Percentiles rank a stretch among this genome's conserved stretches.
phyloP scores from a whole-genome alignment of 106 monocot species.

The Ottelia alismoides region DNA sequence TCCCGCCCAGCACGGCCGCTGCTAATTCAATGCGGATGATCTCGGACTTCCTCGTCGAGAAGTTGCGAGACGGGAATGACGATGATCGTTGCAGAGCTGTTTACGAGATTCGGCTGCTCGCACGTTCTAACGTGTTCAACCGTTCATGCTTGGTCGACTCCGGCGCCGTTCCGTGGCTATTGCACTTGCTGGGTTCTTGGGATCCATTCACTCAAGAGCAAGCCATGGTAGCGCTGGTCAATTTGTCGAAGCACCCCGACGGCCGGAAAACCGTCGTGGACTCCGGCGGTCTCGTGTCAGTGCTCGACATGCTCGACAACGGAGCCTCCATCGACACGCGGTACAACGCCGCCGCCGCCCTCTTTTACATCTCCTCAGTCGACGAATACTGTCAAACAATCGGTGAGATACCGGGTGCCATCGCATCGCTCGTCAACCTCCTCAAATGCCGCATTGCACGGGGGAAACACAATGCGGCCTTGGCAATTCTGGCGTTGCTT shows the following conservation, averaged over 20 bases:
- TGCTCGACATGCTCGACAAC: slow-evolving; percentile 25
- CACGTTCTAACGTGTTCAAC: slow-evolving; percentile 44
- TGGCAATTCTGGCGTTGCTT: slow-evolving; percentile 41
- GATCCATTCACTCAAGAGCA: slow-evolving; percentile 48
- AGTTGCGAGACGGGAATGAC: slow-evolving; percentile 15
- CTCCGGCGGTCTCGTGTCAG: slow-evolving; percentile 19
- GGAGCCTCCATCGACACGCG: slow-evolving; percentile 27
- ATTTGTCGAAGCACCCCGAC: slow-evolving; percentile 45
- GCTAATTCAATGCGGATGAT: slow-evolving; percentile 30
- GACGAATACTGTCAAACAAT: slow-evolving; percentile 46
- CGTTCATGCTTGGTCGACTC: slow-evolving; percentile 56
- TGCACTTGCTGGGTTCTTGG: slow-evolving; percentile 34
- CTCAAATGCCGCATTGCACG: slow-evolving; percentile 30
- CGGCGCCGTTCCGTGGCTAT: slow-evolving; percentile 46
- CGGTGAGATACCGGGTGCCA: slow-evolving; percentile 38
- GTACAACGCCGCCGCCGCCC: slow-evolving; percentile 62
- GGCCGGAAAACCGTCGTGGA: slow-evolving; percentile 51
- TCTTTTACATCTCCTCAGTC: slow-evolving; percentile 64
- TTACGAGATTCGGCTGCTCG: slow-evolving; percentile 41
- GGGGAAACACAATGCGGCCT: slow-evolving; percentile 55
- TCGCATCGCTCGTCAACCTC: slow-evolving; percentile 41
- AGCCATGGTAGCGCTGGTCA: slow-evolving; percentile 39
- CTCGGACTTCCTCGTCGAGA: slow-evolving; percentile 21
- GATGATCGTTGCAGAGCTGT: slow-evolving; percentile 34
- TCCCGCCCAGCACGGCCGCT: slow-evolving; percentile 18